Percentiles rank a stretch among this genome's conserved stretches.
phyloP scores from a whole-genome alignment of 306 rosid genomes.

The Styphnolobium japonicum region DNA sequence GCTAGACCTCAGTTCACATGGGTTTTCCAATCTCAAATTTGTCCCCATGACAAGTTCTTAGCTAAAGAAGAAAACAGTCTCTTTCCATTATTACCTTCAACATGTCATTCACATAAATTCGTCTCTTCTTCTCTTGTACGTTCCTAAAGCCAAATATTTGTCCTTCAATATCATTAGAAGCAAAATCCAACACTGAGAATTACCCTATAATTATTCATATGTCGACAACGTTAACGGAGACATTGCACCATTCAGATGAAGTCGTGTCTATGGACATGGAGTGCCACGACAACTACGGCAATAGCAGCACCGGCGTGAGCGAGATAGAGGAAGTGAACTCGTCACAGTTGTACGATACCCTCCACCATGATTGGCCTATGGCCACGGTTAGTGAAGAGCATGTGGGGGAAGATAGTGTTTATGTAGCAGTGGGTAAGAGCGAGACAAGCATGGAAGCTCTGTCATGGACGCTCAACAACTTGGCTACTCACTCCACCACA shows the following conservation, averaged over 20 bases:
- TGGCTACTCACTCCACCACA: slow-evolving; percentile 32
- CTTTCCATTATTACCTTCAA: no score
- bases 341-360: background rate
- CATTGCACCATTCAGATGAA: background rate
- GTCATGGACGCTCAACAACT: slow-evolving; percentile 56
- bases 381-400: slow-evolving; percentile 39
- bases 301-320: slow-evolving; percentile 27
- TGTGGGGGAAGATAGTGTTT: slow-evolving; percentile 39
- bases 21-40: no score
- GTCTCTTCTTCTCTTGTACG: no score
- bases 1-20: background rate
- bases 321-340: slow-evolving; percentile 69
- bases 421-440: slow-evolving; percentile 35
- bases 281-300: background rate
- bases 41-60: background rate
- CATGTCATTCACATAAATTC: no score
- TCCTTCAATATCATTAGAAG: no score
- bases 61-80: no score
- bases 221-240: slow-evolving; percentile 5
- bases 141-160: background rate
- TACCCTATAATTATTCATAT: background rate
- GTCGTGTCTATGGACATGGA: background rate
- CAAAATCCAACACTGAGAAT: no score
- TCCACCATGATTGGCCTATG: slow-evolving; percentile 19
- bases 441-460: slow-evolving; percentile 60